A percentile compares a stretch with the other conserved stretches of the same genome.
Evolutionary conservation across 805 yeast genomes (phyloP).

Genomic region (Saturnispora bothae): DNA sequence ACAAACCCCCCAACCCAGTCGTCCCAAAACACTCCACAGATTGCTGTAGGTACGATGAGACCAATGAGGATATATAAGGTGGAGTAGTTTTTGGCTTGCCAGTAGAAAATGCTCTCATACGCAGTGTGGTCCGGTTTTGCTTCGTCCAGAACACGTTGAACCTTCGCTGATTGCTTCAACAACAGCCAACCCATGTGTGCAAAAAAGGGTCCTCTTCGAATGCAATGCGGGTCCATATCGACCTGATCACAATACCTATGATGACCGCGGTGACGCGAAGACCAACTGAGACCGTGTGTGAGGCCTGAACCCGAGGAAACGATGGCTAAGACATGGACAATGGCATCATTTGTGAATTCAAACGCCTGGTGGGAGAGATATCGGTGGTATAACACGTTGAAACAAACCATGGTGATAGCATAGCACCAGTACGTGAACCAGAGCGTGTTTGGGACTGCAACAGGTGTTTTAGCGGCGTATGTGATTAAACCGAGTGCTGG

Average conservation of each 20-base stretch:
- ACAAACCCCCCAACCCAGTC: constrained; percentile 69
- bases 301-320: constrained; percentile 66
- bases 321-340: constrained; percentile 43
- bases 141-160: constrained; percentile 29
- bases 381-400: constrained; percentile 79
- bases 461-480: constrained; percentile 7
- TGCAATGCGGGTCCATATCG: constrained; percentile 79
- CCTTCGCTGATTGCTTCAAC: constrained; percentile 52
- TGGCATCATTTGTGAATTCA: constrained; percentile 29
- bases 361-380: constrained; percentile 59
- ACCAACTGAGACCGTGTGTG: constrained; percentile 74
- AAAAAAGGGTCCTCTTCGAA: constrained; percentile 69
- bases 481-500: constrained; percentile 32
- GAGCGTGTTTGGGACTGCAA: constrained; percentile 27
- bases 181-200: constrained; percentile 87
- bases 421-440: constrained; percentile 46
- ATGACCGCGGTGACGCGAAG: constrained; percentile 77
- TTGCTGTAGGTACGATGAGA: constrained; percentile 51
- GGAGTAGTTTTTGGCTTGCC: constrained; percentile 69
- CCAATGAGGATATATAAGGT: constrained; percentile 35
- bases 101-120: constrained; percentile 40
- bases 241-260: constrained; percentile 76
- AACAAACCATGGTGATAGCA: constrained; percentile 51
- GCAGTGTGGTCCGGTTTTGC: constrained; percentile 54
- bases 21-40: constrained; percentile 60